Conservation (phyloP, 345 rosid species). For the Sisymbrium irio region DNA sequence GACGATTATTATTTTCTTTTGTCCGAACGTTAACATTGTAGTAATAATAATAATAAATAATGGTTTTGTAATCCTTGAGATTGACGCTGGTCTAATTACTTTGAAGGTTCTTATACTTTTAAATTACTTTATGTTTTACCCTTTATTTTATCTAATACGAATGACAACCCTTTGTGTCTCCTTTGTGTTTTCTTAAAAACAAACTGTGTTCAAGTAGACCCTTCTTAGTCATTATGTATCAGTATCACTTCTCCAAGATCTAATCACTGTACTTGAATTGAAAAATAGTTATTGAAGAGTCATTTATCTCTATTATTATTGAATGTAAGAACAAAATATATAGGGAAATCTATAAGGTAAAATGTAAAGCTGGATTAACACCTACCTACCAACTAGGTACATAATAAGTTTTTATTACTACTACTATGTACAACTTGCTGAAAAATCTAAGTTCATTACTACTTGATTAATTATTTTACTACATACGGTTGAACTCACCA, state of each 20-base stretch:
- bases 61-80: slow-evolving; percentile 27
- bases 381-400: neutral
- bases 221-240: neutral
- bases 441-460: neutral
- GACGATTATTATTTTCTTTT: neutral
- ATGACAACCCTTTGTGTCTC: neutral
- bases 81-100: slow-evolving; percentile 28
- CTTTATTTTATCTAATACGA: neutral
- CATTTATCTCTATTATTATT: neutral
- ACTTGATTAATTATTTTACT: too few species aligned
- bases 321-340: neutral
- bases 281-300: neutral
- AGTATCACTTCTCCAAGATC: neutral
- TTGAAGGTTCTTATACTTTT: slow-evolving; percentile 11
- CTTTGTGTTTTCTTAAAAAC: neutral
- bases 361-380: neutral
- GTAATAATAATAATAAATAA: too few species aligned
- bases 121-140: slow-evolving; percentile 1
- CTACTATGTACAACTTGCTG: neutral
- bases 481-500: too few species aligned
- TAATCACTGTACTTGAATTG: neutral
- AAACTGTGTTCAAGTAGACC: neutral
- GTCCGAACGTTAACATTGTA: slow-evolving; percentile 23
- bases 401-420: neutral
- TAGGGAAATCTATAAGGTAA: neutral